Percentiles rank a stretch among this genome's conserved stretches.
Evolutionary conservation across 2,329 filamentous ascomycete genomes (phyloP).

Genomic region (Aspergillus thermomutatus): DNA sequence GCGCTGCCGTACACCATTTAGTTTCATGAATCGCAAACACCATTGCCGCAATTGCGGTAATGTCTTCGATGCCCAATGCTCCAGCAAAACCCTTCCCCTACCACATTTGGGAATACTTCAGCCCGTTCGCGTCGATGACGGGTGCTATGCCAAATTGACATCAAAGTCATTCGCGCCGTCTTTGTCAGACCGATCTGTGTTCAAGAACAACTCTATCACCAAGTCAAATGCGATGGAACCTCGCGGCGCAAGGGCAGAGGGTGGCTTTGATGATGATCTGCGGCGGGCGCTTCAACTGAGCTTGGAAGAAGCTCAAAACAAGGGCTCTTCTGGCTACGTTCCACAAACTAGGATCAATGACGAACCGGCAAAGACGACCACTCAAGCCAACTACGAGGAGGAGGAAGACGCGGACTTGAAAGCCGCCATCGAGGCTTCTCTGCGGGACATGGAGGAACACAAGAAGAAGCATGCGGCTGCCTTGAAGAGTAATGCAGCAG

Average conservation of each 20-base stretch:
- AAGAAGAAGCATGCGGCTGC: slow-evolving; percentile 84
- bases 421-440: slow-evolving; percentile 88
- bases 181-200: slow-evolving; percentile 37
- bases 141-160: slow-evolving; percentile 85
- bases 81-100: slow-evolving; percentile 79
- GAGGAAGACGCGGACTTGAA: slow-evolving; percentile 92
- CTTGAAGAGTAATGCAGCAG: slow-evolving; percentile 70
- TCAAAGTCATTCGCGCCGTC: slow-evolving; percentile 58
- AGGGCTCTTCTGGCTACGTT: slow-evolving; percentile 67
- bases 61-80: slow-evolving; percentile 95
- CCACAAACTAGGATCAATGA: slow-evolving; percentile 54
- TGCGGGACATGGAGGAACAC: slow-evolving; percentile 97
- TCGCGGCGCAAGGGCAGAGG: slow-evolving; percentile 79
- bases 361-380: slow-evolving; percentile 43
- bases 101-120: slow-evolving; percentile 91
- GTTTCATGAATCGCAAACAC: slow-evolving; percentile 97
- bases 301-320: slow-evolving; percentile 81
- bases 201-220: slow-evolving; percentile 50
- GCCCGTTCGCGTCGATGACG: slow-evolving; percentile 90
- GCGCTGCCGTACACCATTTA: slow-evolving; percentile 92
- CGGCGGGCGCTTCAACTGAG: slow-evolving; percentile 96
- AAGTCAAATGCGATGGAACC: slow-evolving; percentile 85
- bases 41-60: slow-evolving; percentile 98
- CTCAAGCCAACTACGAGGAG: slow-evolving; percentile 51
- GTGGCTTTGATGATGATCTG: slow-evolving; percentile 90